phyloP scores from a whole-genome alignment of 306 rosid species.

The Canavalia ensiformis region DNA sequence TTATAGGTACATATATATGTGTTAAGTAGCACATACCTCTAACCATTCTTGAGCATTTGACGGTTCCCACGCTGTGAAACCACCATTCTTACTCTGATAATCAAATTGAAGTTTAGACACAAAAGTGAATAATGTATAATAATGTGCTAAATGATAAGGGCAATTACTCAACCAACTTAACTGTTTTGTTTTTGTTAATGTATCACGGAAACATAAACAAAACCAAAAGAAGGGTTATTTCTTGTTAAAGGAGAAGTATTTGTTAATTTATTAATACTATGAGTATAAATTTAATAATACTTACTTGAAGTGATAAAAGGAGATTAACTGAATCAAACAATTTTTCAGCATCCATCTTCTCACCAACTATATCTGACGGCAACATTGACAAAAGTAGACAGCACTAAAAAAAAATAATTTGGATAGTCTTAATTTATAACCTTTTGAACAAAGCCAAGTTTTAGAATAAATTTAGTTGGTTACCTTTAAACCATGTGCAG shows the following conservation, averaged over 20 bases:
- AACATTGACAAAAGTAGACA: conserved; percentile 68
- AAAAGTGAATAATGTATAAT: too few species aligned
- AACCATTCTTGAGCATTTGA: conserved; percentile 70
- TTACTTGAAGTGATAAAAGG: conserved; percentile 72
- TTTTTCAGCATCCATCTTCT: conserved; percentile 67
- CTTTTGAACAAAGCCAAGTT: too few species aligned
- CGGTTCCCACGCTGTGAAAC: conserved; percentile 82
- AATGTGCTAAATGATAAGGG: too few species aligned
- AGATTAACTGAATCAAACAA: conserved; percentile 73
- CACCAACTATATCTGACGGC: conserved; percentile 74
- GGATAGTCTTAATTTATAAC: too few species aligned
- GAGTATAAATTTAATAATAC: not conserved
- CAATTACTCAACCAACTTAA: too few species aligned
- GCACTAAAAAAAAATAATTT: conserved; percentile 54
- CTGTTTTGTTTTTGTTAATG: too few species aligned
- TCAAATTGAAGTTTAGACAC: not conserved
- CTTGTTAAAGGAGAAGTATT: not conserved
- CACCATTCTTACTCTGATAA: conserved; percentile 77
- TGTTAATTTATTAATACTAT: too few species aligned
- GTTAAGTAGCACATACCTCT: conserved; percentile 56
- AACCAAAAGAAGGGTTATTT: not conserved
- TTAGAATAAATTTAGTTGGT: not conserved
- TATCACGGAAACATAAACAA: too few species aligned
- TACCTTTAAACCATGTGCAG: conserved; percentile 84
- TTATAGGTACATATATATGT: too few species aligned